Evolutionary conservation across 2,329 filamentous ascomycete genomes (phyloP).

Genomic region (Tympanopsis confertula): DNA sequence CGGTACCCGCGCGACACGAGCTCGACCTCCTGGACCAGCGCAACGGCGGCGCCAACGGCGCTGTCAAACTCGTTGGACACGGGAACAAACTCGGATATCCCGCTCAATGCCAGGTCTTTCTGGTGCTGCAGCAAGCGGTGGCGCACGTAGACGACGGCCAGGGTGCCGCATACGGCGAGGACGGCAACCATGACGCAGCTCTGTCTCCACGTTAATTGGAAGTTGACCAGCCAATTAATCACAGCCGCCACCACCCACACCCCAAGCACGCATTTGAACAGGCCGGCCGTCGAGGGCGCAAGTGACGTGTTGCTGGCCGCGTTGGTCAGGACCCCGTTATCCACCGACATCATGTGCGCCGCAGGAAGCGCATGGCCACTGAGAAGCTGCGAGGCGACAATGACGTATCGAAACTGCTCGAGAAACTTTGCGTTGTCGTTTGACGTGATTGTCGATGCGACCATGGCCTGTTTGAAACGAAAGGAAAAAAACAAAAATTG

Average conservation of each 20-base stretch:
- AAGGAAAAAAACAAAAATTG: slow-evolving; percentile 7
- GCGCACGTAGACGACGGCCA: slow-evolving; percentile 62
- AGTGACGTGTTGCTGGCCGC: slow-evolving; percentile 9
- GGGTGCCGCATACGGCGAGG: slow-evolving; percentile 38
- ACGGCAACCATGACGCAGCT: slow-evolving; percentile 32
- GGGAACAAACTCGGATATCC: slow-evolving; percentile 57
- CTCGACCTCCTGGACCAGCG: slow-evolving; percentile 88
- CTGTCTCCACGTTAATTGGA: slow-evolving; percentile 43
- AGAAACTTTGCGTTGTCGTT: slow-evolving; percentile 76
- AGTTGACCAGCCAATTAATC: slow-evolving; percentile 56
- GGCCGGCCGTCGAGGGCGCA: slow-evolving; percentile 6
- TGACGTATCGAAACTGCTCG: slow-evolving; percentile 85
- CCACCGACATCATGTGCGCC: slow-evolving; percentile 16
- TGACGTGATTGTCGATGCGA: slow-evolving; percentile 62
- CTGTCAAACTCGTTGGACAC: slow-evolving; percentile 74
- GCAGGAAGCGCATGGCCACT: slow-evolving; percentile 52
- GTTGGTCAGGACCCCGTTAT: slow-evolving; percentile 6
- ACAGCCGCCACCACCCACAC: slow-evolving; percentile 46
- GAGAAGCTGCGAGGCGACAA: slow-evolving; percentile 81
- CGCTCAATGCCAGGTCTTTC: slow-evolving; percentile 60
- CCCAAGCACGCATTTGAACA: slow-evolving; percentile 12
- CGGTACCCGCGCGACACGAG: slow-evolving; percentile 83
- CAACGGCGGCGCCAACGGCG: slow-evolving; percentile 62
- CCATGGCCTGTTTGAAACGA: slow-evolving; percentile 38
- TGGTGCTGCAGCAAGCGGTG: slow-evolving; percentile 75